Evolutionary conservation across 2,329 filamentous ascomycete species (phyloP), one percentile per base, ranked within the genome.

Genomic region (Exophiala sp.): DNA sequence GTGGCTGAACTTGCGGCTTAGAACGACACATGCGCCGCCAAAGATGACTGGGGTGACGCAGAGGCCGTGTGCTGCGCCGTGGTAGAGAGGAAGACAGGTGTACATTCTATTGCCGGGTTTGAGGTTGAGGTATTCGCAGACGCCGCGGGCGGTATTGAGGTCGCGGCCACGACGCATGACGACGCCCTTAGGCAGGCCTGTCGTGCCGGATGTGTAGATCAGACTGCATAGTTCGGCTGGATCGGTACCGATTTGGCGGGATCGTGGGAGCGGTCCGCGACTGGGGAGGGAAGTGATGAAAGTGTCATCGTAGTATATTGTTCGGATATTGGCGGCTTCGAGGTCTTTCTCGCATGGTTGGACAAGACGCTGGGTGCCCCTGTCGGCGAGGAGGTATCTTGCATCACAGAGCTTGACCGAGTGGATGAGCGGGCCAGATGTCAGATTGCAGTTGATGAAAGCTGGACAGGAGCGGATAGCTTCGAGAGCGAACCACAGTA

Each of bases 171-270:
- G 75, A 57, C 1, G 59, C 66, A 55, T 75, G 72, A 18, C 78
- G 64, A 47, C 78, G 73, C 5, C 87, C 66, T 91, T 91, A 9
- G 88, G 87, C 62, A 88, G 69, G 2, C 88, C 88, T 0, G 88
- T 91, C 1, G 88, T 91, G 34, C 87, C 87, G 58, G 84, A 85
- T 0, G 88, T 91, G 66, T 89, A 91, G 62, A 91, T 83, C n/a
- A 91, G 68, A 24, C 78, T 81, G 60, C 82, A 75, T 0, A 87
- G 81, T 59, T 77, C 83, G 11, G 72, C 68, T 0, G 73, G 75
- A 33, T 72, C 71, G 1, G 87, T 72, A 3, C 69, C 71, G 3
- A 73, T 71, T 40, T 85, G 77, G 47, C 83, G 75, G 20, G 77
- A 72, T 57, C 85, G 78, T 1, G 75, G 76, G 0, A 83, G 80